Percentiles rank a stretch among this genome's conserved stretches.
phyloP scores from a whole-genome alignment of 768 basidiomycete genomes.

The Psilocybe tampanensis region DNA sequence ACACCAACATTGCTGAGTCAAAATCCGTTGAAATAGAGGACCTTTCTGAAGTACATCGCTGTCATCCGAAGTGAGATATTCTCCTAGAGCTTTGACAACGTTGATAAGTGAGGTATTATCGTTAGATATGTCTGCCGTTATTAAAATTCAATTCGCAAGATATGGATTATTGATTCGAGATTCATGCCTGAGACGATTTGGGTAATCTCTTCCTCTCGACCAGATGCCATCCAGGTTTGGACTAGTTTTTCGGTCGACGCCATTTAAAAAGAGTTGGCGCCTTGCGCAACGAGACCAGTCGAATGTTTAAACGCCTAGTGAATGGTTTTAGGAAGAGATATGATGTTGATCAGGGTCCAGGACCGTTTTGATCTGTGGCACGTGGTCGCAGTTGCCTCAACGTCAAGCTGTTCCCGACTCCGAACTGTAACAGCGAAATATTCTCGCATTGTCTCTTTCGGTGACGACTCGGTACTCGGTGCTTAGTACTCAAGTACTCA shows the following conservation, averaged over 20 bases:
- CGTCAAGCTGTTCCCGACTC: no score
- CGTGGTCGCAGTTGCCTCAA: not conserved
- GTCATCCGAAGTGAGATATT: constrained; percentile 87
- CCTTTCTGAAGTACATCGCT: constrained; percentile 80
- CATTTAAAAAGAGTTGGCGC: constrained; percentile 23
- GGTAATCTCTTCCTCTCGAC: constrained; percentile 59
- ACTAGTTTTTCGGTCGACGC: constrained; percentile 50
- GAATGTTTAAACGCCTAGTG: not conserved
- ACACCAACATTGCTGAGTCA: not conserved
- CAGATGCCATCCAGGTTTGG: constrained; percentile 73
- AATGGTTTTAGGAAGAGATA: not conserved
- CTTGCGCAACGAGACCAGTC: not conserved
- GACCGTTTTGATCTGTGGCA: not conserved
- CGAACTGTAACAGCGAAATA: no score
- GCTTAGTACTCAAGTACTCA: no score
- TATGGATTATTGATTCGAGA: constrained; percentile 7
- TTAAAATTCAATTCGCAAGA: constrained; percentile 14
- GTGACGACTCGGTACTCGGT: no score
- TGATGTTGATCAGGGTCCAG: not conserved
- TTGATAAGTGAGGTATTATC: constrained; percentile 65
- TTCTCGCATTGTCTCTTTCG: no score
- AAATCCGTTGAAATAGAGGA: constrained; percentile 25
- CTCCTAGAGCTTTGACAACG: constrained; percentile 85
- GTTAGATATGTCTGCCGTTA: constrained; percentile 45
- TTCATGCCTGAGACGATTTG: constrained; percentile 63